These are phyloP conservation scores for Psilocybe mexicana DNA, from an alignment of 1,284 basidiomycete genomes.

Conservation along the genomic window DNA sequence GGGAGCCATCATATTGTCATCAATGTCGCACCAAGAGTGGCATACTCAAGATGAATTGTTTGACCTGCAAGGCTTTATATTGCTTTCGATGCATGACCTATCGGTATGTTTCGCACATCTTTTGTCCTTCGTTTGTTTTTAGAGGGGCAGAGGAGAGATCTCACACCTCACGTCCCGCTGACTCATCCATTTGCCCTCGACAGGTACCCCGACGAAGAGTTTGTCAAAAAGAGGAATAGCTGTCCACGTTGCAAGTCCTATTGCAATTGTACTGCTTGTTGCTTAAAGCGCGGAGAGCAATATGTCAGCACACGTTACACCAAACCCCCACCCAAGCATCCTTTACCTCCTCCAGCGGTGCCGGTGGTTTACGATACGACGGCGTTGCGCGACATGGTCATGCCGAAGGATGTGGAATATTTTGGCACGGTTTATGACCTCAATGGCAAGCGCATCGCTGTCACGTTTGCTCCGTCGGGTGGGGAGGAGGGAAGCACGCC, in stretches of 20 bases:
- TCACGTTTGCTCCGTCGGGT: neutral
- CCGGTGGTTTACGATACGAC: neutral
- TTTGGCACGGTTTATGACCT: neutral
- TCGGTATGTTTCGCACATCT: conserved; percentile 18
- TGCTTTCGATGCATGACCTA: conserved; percentile 29
- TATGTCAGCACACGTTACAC: conserved; percentile 19
- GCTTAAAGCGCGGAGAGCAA: conserved; percentile 29
- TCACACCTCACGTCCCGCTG: neutral
- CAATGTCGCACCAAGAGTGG: conserved; percentile 29
- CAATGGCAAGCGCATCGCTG: neutral
- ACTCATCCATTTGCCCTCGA: neutral
- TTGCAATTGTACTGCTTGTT: conserved; percentile 33
- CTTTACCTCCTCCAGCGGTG: neutral
- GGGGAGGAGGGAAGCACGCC: neutral
- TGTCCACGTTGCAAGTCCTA: conserved; percentile 30
- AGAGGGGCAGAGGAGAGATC: too few species aligned
- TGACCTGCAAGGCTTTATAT: conserved; percentile 25
- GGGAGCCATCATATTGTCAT: conserved; percentile 26
- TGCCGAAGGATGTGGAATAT: neutral
- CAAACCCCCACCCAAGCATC: conserved; percentile 2
- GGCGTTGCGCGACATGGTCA: too few species aligned
- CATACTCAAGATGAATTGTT: conserved; percentile 26
- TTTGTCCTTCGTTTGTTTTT: neutral
- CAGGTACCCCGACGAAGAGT: conserved; percentile 19
- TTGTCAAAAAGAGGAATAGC: conserved; percentile 10